phyloP scores from a whole-genome alignment of 2,329 filamentous ascomycete genomes.

The Chaetothyriales sp. region DNA sequence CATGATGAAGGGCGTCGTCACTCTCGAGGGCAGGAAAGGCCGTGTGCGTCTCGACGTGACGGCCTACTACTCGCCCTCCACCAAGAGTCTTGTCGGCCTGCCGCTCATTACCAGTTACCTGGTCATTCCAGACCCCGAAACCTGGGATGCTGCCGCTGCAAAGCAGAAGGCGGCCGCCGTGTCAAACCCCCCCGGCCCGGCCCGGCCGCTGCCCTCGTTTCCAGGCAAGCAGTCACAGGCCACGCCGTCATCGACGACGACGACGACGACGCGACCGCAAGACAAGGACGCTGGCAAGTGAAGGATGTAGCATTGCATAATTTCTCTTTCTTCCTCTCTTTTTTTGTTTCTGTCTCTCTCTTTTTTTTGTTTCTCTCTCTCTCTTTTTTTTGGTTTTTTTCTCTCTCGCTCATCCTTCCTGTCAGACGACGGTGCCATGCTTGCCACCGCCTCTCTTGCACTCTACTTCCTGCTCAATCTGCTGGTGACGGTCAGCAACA shows the following conservation, averaged over 20 bases:
- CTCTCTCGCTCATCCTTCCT: not conserved
- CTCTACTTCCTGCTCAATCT: conserved; percentile 9
- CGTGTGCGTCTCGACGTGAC: conserved; percentile 7
- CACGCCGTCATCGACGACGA: not conserved
- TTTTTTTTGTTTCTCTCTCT: too few species aligned
- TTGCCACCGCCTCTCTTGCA: not conserved
- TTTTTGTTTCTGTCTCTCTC: too few species aligned
- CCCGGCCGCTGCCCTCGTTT: not conserved
- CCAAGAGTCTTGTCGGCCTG: conserved; percentile 7
- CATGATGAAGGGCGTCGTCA: conserved; percentile 7
- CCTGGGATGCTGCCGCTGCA: not conserved
- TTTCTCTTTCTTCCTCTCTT: not conserved
- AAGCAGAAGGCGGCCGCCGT: too few species aligned
- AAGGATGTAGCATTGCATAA: not conserved
- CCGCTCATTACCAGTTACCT: conserved; percentile 3
- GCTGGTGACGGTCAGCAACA: conserved; percentile 8
- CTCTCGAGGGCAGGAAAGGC: conserved; percentile 10
- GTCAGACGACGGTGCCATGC: not conserved
- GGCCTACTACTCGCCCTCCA: conserved; percentile 11
- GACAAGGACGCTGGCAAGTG: not conserved
- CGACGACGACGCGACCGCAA: not conserved
- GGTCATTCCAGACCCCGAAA: not conserved
- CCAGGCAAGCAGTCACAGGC: not conserved
- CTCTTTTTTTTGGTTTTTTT: not conserved
- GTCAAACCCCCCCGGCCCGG: not conserved